These are phyloP conservation scores for Neoascochyta sp. DNA, from an alignment of 2,329 filamentous ascomycete species.

Conservation along the genomic window DNA sequence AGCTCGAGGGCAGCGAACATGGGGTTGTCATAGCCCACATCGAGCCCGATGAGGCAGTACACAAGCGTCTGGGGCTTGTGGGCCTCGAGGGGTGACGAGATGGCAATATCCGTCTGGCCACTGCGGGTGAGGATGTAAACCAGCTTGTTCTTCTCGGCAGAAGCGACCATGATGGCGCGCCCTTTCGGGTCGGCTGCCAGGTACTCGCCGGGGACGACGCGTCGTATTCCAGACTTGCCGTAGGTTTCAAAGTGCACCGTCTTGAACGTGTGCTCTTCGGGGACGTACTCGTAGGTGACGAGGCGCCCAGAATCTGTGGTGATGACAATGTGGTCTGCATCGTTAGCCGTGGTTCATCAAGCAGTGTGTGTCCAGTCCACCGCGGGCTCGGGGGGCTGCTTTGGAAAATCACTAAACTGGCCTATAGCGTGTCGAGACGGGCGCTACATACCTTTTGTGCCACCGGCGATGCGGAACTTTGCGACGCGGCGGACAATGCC, in stretches of 20 bases:
- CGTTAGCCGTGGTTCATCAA: slow-evolving; percentile 31
- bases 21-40: slow-evolving; percentile 95
- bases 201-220: slow-evolving; percentile 93
- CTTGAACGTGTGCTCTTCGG: slow-evolving; percentile 80
- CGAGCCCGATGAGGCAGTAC: slow-evolving; percentile 79
- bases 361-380: slow-evolving; percentile 30
- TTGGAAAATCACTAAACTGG: slow-evolving; percentile 49
- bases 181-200: slow-evolving; percentile 94
- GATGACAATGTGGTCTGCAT: slow-evolving; percentile 87
- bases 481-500: slow-evolving; percentile 89
- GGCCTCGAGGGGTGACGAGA: slow-evolving; percentile 93
- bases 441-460: slow-evolving; percentile 77
- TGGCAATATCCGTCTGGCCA: slow-evolving; percentile 88
- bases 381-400: slow-evolving; percentile 27
- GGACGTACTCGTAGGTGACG: slow-evolving; percentile 86
- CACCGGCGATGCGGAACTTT: slow-evolving; percentile 87
- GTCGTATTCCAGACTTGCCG: slow-evolving; percentile 90
- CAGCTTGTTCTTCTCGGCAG: slow-evolving; percentile 97
- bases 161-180: slow-evolving; percentile 88
- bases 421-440: slow-evolving; percentile 28
- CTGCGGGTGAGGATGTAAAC: slow-evolving; percentile 98
- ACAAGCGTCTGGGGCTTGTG: slow-evolving; percentile 91
- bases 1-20: slow-evolving; percentile 94
- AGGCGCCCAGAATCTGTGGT: slow-evolving; percentile 95
- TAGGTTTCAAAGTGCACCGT: slow-evolving; percentile 95